These are phyloP conservation scores for Lojkania enalia DNA, from an alignment of 2,329 filamentous ascomycete genomes.

Conservation along the genomic window DNA sequence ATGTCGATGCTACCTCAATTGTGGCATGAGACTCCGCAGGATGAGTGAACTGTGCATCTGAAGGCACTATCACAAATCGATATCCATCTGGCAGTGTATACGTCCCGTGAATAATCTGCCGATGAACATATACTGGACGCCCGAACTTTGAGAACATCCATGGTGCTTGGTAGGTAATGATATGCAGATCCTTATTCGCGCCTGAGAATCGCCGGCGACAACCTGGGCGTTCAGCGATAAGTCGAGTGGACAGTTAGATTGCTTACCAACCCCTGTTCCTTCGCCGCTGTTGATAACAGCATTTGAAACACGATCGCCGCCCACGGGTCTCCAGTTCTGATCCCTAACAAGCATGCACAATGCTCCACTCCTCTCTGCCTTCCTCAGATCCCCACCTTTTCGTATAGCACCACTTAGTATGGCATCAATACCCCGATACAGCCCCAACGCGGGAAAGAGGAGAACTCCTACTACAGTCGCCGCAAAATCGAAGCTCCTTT, in stretches of 20 bases:
- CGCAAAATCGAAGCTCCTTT: constrained; percentile 16
- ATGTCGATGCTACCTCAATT: constrained; percentile 21
- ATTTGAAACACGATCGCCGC: constrained; percentile 19
- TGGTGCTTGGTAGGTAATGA: constrained; percentile 17
- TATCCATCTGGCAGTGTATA: constrained; percentile 21
- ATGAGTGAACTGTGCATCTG: constrained; percentile 16
- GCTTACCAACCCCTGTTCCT: neutral
- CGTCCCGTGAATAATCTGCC: constrained; percentile 23
- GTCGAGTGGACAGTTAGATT: neutral
- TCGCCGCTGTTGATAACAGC: constrained; percentile 7
- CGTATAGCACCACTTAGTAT: constrained; percentile 22
- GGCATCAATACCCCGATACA: constrained; percentile 29
- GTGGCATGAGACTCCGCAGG: neutral
- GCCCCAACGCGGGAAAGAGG: constrained; percentile 28
- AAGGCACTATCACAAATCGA: constrained; percentile 20
- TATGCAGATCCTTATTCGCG: constrained; percentile 8
- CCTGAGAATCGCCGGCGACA: neutral
- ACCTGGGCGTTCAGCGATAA: neutral
- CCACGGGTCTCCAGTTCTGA: constrained; percentile 23
- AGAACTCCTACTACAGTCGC: constrained; percentile 21
- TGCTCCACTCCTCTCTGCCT: constrained; percentile 31
- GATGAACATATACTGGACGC: constrained; percentile 17
- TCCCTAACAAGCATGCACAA: constrained; percentile 34
- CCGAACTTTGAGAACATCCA: constrained; percentile 22
- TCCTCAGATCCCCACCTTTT: constrained; percentile 19